Evolutionary conservation across 1,284 basidiomycete genomes (phyloP).

Genomic region (Hemileia vastatrix): DNA sequence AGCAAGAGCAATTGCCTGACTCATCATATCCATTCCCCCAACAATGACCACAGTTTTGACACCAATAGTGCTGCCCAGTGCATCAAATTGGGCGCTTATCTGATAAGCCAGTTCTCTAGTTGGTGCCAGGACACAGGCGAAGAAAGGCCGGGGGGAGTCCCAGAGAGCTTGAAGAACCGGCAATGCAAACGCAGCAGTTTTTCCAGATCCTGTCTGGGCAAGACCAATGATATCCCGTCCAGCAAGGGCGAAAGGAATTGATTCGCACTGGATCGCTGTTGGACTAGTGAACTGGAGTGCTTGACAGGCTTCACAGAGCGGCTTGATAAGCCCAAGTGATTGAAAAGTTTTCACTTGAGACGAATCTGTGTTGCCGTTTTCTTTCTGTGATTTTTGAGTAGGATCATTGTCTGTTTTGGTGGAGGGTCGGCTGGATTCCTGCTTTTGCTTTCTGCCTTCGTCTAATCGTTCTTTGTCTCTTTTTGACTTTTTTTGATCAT

Average conservation of each 20-base stretch:
- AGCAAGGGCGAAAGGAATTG: conserved; percentile 79
- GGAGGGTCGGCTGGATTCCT: too few species aligned
- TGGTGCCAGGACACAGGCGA: conserved; percentile 86
- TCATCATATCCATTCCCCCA: conserved; percentile 89
- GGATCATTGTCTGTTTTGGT: too few species aligned
- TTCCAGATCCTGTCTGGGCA: conserved; percentile 93
- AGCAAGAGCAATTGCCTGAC: conserved; percentile 83
- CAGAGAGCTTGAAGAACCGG: conserved; percentile 94
- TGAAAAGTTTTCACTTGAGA: conserved; percentile 50
- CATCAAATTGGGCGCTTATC: conserved; percentile 91
- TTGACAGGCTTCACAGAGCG: conserved; percentile 74
- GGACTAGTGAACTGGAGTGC: conserved; percentile 76
- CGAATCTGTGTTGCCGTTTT: neutral
- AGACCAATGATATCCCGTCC: conserved; percentile 95
- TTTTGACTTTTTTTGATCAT: too few species aligned
- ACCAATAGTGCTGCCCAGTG: conserved; percentile 85
- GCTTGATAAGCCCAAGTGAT: conserved; percentile 73
- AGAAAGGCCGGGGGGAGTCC: conserved; percentile 89
- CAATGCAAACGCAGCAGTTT: conserved; percentile 93
- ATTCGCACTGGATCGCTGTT: conserved; percentile 80
- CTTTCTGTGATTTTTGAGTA: too few species aligned
- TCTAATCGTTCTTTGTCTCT: too few species aligned
- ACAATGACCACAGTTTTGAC: conserved; percentile 84
- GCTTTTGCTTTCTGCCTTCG: too few species aligned
- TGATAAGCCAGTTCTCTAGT: conserved; percentile 97